phyloP scores from a whole-genome alignment of 768 basidiomycete genomes.

The Mrakia gelida region DNA sequence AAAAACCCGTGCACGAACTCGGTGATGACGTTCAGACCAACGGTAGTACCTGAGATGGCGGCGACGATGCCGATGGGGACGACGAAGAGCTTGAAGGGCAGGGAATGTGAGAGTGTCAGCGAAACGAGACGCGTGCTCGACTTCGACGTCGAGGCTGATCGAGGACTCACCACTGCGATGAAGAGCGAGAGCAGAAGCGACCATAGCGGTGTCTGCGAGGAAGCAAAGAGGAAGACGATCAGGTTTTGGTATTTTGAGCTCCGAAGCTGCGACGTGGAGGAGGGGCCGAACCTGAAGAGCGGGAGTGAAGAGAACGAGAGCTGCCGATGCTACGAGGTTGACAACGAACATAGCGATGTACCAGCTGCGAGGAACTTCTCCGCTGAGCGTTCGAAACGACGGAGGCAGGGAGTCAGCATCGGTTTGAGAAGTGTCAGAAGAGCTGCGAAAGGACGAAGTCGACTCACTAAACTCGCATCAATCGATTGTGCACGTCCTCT shows the following conservation, averaged over 20 bases:
- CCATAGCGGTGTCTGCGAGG: constrained; percentile 43
- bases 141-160: no score
- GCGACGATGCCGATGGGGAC: constrained; percentile 40
- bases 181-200: constrained; percentile 41
- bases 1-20: constrained; percentile 41
- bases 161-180: constrained; percentile 36
- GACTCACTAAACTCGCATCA: neutral
- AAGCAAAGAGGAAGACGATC: neutral
- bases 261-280: neutral
- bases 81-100: neutral
- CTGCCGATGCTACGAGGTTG: neutral
- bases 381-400: neutral
- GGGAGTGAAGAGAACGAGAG: neutral
- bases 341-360: neutral
- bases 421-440: no score
- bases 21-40: constrained; percentile 46
- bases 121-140: neutral
- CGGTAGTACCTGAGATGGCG: constrained; percentile 44
- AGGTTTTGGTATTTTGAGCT: no score
- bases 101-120: neutral
- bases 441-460: neutral
- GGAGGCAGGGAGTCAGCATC: neutral
- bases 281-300: neutral
- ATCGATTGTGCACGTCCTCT: constrained; percentile 41
- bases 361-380: constrained; percentile 42